phyloP scores from a whole-genome alignment of 1,284 basidiomycete species.

The Pascua sp. region DNA sequence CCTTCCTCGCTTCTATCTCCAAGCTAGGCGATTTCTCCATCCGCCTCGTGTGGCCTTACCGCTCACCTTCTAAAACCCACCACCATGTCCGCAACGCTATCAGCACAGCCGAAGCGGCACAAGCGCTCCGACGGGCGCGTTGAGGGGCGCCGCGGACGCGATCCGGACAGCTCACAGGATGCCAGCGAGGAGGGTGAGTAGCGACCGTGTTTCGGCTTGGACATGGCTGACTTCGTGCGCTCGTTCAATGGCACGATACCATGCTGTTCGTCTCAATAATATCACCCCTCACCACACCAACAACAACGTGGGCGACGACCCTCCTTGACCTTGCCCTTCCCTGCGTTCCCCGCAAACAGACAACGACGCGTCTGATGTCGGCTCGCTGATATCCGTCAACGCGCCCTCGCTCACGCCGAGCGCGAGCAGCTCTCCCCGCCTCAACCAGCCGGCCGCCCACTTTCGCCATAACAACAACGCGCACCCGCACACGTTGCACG shows the following conservation, averaged over 20 bases:
- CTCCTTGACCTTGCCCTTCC: too few relatives aligned
- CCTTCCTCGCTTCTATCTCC: too few relatives aligned
- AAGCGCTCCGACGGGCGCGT: conserved; percentile 11
- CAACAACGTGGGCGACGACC: not conserved
- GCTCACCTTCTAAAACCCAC: not conserved
- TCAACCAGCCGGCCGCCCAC: conserved; percentile 10
- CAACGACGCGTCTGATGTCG: conserved; percentile 46
- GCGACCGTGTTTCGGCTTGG: too few relatives aligned
- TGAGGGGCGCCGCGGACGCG: conserved; percentile 12
- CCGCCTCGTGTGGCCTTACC: too few relatives aligned
- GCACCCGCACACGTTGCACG: conserved; percentile 4
- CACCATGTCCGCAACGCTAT: conserved; percentile 4
- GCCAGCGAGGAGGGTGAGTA: conserved; percentile 47
- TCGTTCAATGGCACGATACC: not conserved
- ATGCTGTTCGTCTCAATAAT: not conserved
- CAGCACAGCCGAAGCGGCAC: conserved; percentile 11
- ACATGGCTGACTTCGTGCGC: not conserved
- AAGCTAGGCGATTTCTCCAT: too few relatives aligned
- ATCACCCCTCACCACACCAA: not conserved
- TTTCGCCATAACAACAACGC: conserved; percentile 1
- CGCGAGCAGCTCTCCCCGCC: conserved; percentile 15
- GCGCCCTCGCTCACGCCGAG: conserved; percentile 22
- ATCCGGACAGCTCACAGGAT: conserved; percentile 38
- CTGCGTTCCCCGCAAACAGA: conserved; percentile 21
- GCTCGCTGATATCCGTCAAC: conserved; percentile 38